Percentiles rank a stretch among this genome's conserved stretches.
phyloP scores from a whole-genome alignment of 2,329 filamentous ascomycete species.

The Verticillium tricorpus region DNA sequence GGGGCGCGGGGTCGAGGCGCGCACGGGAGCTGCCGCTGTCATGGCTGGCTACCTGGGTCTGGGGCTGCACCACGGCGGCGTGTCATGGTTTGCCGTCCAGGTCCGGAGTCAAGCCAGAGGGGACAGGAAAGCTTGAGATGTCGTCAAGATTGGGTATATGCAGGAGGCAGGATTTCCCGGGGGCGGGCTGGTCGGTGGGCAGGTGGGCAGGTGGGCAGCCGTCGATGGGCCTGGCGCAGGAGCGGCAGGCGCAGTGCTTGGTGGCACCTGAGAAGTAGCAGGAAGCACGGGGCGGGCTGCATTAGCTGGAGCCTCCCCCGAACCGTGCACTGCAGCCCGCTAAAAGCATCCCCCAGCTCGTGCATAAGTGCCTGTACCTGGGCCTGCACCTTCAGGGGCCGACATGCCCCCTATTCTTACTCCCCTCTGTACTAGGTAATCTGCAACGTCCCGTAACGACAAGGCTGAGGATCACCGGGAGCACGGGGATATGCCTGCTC shows the following conservation, averaged over 20 bases:
- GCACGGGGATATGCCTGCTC: neutral
- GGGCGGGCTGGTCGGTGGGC: slow-evolving; percentile 7
- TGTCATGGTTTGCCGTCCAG: neutral
- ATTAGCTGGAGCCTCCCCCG: slow-evolving; percentile 20
- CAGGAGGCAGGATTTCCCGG: slow-evolving; percentile 11
- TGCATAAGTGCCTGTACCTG: neutral
- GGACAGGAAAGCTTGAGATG: slow-evolving; percentile 1
- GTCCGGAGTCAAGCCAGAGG: neutral
- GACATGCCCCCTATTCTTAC: neutral
- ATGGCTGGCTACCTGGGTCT: slow-evolving; percentile 10
- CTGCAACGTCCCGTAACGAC: neutral
- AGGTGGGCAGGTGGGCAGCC: slow-evolving; percentile 1
- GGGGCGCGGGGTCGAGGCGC: slow-evolving; percentile 16
- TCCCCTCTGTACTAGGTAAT: neutral
- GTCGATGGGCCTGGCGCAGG: slow-evolving; percentile 5
- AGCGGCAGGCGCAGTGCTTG: neutral
- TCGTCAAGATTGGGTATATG: slow-evolving; percentile 14
- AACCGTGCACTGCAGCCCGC: slow-evolving; percentile 21
- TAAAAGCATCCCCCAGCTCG: neutral
- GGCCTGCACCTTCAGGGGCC: neutral
- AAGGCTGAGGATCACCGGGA: neutral
- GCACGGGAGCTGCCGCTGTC: slow-evolving; percentile 15
- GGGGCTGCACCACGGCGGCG: neutral
- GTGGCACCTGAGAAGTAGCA: neutral
- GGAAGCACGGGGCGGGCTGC: slow-evolving; percentile 6